A percentile compares a stretch with the other conserved stretches of the same genome.
Evolutionary conservation across 495 filamentous ascomycete species (phyloP).

Genomic region (Penicillium silybi): DNA sequence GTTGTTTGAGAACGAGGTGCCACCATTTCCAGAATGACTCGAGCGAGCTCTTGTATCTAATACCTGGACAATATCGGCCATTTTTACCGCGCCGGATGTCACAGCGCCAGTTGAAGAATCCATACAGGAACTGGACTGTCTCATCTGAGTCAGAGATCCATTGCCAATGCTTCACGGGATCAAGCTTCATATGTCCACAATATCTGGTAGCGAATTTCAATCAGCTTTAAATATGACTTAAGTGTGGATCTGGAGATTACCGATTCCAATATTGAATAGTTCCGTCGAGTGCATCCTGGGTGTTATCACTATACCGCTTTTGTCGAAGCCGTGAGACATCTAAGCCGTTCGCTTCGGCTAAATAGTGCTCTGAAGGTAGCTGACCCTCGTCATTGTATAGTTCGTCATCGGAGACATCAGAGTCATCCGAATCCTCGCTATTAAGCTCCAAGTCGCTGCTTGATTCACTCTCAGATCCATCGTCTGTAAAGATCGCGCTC

Average conservation of each 20-base stretch:
- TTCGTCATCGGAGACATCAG: neutral
- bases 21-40: slow-evolving; percentile 39
- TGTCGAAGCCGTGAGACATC: slow-evolving; percentile 28
- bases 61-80: slow-evolving; percentile 21
- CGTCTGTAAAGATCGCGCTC: neutral
- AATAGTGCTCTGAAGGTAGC: slow-evolving; percentile 21
- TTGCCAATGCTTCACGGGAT: neutral
- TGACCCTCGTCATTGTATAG: slow-evolving; percentile 4
- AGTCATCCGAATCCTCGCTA: neutral
- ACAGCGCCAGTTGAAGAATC: slow-evolving; percentile 19
- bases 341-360: slow-evolving; percentile 22
- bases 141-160: neutral
- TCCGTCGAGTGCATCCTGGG: neutral
- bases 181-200: neutral
- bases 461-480: neutral
- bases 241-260: neutral
- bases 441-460: neutral
- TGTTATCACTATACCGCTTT: slow-evolving; percentile 22
- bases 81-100: slow-evolving; percentile 32
- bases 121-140: slow-evolving; percentile 19
- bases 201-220: neutral
- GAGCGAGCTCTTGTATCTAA: slow-evolving; percentile 31
- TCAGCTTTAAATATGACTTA: neutral
- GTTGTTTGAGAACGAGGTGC: slow-evolving; percentile 1
- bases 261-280: neutral